Base-by-base conservation (phyloP, 2,329 filamentous ascomycete genomes). In the Alternaria sp. region DNA sequence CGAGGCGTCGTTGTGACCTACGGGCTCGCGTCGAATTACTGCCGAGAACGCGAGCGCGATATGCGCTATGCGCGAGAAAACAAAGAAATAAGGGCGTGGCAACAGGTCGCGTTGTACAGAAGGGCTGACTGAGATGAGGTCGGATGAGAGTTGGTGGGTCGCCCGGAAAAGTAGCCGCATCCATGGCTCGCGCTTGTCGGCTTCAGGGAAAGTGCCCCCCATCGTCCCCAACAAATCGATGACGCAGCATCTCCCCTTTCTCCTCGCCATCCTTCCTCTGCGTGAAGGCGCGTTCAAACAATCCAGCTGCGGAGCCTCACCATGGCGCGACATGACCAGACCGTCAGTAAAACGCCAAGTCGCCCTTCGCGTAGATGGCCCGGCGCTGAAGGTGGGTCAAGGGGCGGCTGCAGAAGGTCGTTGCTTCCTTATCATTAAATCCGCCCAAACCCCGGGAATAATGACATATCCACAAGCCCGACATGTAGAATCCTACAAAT, bases 391-490 rank as follows among this genome's bases (percentile, higher is more conserved):
- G 40, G 47, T 55, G 56, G 51, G 59, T 57, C 58, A 45, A 19
- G 30, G 26, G 32, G 47, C n/a, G 51, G 32, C 32, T 15, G 51
- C 26, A 17, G 50, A 44, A 52, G 54, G 51, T 46, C 30, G 17
- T 43, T 54, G 11, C 28, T 17, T 21, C n/a, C 10, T 32, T 7
- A 45, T 49, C 50, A 21, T 56, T 62, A 59, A 60, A 46, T 56
- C 44, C 60, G 56, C 30, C 17, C 25, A 54, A 50, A 40, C 11
- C 56, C 63, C 66, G 63, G 61, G 32, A 62, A 67, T 67, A 67
- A 67, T n/a, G 26, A 45, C 44, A 54, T 36, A 44, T 54, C 28
- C 44, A 54, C 17, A 12, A 32, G 19, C 23, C 50, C 47, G 54
- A 25, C 15, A 32, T 12, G 36, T 30, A 44, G 15, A 50, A 23